Percentiles rank a stretch among this genome's conserved stretches.
These are phyloP conservation scores for Pseudomicrostroma phylloplanum DNA, from an alignment of 1,284 basidiomycete genomes.

Conservation along the genomic window DNA sequence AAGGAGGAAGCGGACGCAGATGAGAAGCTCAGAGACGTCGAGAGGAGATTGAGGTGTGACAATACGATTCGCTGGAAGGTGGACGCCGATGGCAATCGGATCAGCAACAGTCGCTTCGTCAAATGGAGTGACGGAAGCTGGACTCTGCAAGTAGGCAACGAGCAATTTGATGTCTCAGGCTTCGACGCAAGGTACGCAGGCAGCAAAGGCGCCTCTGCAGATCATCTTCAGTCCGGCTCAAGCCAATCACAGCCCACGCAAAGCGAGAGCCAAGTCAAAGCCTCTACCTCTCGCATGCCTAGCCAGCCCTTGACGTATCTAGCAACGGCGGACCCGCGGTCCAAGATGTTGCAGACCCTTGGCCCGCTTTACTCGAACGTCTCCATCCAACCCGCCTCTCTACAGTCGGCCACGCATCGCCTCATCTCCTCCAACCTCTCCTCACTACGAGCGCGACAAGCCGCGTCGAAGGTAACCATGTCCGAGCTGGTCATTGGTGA, in stretches of 20 bases:
- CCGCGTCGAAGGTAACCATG: neutral
- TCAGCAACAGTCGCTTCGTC: conserved; percentile 1
- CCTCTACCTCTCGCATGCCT: neutral
- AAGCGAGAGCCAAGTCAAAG: neutral
- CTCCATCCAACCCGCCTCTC: conserved; percentile 1
- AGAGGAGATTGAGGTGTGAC: neutral
- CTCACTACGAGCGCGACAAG: neutral
- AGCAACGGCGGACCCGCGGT: neutral
- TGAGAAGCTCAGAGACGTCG: conserved; percentile 5
- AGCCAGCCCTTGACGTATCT: conserved; percentile 1
- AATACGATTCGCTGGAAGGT: conserved; percentile 5
- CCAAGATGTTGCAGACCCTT: neutral
- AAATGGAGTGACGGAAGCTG: conserved; percentile 6
- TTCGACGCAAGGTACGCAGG: neutral
- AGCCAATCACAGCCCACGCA: neutral
- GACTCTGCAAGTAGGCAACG: conserved; percentile 6
- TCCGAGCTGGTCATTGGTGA: conserved; percentile 1
- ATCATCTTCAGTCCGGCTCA: neutral
- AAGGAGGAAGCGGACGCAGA: neutral
- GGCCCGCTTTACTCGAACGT: conserved; percentile 2
- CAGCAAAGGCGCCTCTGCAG: neutral
- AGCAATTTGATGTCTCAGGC: conserved; percentile 3
- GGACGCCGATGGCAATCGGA: neutral
- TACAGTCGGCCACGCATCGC: conserved; percentile 3
- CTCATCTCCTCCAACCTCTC: conserved; percentile 2